A percentile compares a stretch with the other conserved stretches of the same genome.
Evolutionary conservation across 1,284 basidiomycete species (phyloP).

Genomic region (Neotropicomus parvogracilis): DNA sequence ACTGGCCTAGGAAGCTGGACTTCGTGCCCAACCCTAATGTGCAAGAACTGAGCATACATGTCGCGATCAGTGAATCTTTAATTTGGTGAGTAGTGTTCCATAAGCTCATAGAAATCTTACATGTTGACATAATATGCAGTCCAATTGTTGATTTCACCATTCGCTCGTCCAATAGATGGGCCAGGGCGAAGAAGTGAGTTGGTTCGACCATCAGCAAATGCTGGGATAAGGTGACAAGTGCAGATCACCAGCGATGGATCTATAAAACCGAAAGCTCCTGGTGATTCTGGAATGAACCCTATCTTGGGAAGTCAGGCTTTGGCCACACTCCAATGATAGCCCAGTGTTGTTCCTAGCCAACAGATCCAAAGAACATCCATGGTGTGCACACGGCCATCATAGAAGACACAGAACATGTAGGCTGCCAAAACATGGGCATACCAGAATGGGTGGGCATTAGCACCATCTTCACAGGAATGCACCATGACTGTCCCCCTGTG

Average conservation of each 20-base stretch:
- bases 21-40: not conserved
- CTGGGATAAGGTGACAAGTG: not conserved
- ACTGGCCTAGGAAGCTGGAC: no score
- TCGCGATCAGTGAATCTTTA: slow-evolving; percentile 3
- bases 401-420: slow-evolving; percentile 1
- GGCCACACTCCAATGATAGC: no score
- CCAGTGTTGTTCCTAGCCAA: no score
- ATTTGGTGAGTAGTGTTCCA: not conserved
- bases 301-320: no score
- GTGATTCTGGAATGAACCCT: not conserved
- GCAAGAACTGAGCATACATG: not conserved
- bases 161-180: not conserved
- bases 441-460: slow-evolving; percentile 33
- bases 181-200: not conserved
- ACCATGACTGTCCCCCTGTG: slow-evolving; percentile 16
- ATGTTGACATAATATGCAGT: not conserved
- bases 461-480: slow-evolving; percentile 6
- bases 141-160: not conserved
- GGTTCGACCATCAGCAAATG: not conserved
- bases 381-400: not conserved
- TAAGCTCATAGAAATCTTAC: not conserved
- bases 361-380: slow-evolving; percentile 17
- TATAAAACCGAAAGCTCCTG: not conserved
- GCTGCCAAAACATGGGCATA: slow-evolving; percentile 31
- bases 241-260: not conserved